Base-by-base conservation (phyloP, 148 eudicot species). In the Silene latifolia region DNA sequence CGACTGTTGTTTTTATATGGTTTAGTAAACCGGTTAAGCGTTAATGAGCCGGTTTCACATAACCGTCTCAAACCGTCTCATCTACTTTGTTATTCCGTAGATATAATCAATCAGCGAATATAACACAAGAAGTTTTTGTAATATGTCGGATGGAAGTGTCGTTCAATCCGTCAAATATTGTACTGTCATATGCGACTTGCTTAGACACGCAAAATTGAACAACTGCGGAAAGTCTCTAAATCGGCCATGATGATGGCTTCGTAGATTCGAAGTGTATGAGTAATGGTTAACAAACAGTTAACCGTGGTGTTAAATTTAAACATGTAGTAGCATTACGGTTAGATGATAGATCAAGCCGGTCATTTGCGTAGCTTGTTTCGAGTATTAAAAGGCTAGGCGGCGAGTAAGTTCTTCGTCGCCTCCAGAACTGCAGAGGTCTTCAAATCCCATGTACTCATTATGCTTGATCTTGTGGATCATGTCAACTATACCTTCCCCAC, bases 381-480 rank as follows among this genome's bases (percentile, higher is more conserved):
- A 63, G 42, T 42, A 23, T 23, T 25, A 63, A 27, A 35, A 35
- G n/a, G 24, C 51, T 42, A 35, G 4, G 2, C 4, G 39, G 39
- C 39, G 7, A 35, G 4, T 42, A 25, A 64, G 68, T 39, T 5
- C 68, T 13, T 14, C 19, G 4, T 11, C 1, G 8, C 15, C 23
- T 18, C 24, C 51, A 4, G 13, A 17, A 19, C 24, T 10, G 18
- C 88, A 86, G 18, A 86, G 71, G 78, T 72, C 70, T 19, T 86
- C 86, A 24, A 86, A 86, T 46, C 88, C 88, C 86, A 86, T 86
- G 85, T 86, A 86, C 71, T 81, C 86, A 7, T 79, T 24, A 6
- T 82, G 60, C 61, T 76, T 44, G 18, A 86, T 81, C 68, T 71
- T 74, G 69, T 72, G 51, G 2, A 86, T 42, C 84, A 77, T 86